Base-by-base conservation (phyloP, 176 grass and related monocot species). In the Tillandsia leiboldiana region DNA sequence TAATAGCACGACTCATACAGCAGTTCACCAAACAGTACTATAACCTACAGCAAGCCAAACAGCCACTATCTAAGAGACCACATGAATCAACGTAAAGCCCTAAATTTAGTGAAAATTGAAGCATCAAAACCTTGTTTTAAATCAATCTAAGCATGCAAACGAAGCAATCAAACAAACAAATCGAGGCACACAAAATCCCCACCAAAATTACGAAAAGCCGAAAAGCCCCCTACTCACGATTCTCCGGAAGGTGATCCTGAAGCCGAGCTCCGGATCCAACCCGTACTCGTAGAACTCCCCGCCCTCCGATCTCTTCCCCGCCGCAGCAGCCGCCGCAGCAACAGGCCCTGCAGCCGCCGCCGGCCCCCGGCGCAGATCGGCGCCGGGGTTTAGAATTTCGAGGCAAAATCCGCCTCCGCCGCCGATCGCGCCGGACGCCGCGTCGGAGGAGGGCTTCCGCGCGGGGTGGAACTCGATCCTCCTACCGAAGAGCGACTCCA, bases 171-270 rank as follows among this genome's bases (percentile, higher is more conserved):
- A 42, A 6, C 33, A 42, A 42, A 42, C 33, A 42, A 42, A 42
- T 42, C 33, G 5, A 42, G 33, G 33, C 33, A 42, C 33, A 42
- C 33, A 42, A 42, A 42, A 42, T 42, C 33, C 33, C 33, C 0
- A 42, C 33, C 5, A 42, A 42, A 7, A 42, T 42, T 7, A 42
- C 33, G 33, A 7, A 42, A 42, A 42, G 33, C 33, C 33, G 33
- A 42, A 42, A 42, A 42, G 33, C 14, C 12, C 11, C 42, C 64
- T 15, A 90, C 94, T 90, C 80, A 99, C 94, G 33, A 99, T 99
- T 84, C 90, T 90, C 73, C 89, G 82, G 63, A 99, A 88, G 72
- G 91, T 87, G 87, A 93, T 88, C 82, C 84, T 76, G 10, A 90
- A 88, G 20, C 80, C 85, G 61, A 99, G 94, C 70, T 90, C 94